These are phyloP conservation scores for Rhodotorula sp. DNA, from an alignment of 1,284 basidiomycete genomes.

Conservation along the genomic window DNA sequence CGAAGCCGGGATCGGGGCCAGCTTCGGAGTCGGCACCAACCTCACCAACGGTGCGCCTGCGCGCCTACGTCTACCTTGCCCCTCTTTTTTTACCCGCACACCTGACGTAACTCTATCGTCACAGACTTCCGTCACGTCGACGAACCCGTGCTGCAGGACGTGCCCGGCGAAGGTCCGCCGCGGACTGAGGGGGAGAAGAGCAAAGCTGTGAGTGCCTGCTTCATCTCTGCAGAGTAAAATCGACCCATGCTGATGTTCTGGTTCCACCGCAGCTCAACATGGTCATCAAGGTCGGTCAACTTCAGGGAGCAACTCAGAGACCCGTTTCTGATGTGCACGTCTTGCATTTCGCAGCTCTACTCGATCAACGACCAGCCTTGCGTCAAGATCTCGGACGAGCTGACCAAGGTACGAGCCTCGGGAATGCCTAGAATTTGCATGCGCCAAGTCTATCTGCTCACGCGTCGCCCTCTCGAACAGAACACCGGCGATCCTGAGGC, in stretches of 20 bases:
- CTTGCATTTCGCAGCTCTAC: conserved; percentile 61
- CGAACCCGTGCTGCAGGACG: conserved; percentile 19
- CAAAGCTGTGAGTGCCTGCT: conserved; percentile 18
- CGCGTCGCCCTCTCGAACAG: conserved; percentile 31
- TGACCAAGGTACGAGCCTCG: conserved; percentile 64
- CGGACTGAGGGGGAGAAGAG: conserved; percentile 17
- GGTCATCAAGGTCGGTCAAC: conserved; percentile 47
- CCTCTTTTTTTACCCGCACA: too few species aligned
- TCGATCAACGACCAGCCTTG: conserved; percentile 70
- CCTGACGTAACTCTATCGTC: too few species aligned
- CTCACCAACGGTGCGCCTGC: conserved; percentile 67
- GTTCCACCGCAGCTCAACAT: conserved; percentile 64
- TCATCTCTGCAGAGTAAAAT: conserved; percentile 45
- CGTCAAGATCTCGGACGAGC: conserved; percentile 88
- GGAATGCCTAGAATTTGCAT: accelerated
- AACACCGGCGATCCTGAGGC: conserved; percentile 49
- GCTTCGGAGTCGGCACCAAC: conserved; percentile 88
- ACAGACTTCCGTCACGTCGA: conserved; percentile 32
- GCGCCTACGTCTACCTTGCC: background rate
- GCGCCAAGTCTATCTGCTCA: background rate
- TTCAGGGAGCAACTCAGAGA: too few species aligned
- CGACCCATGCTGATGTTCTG: too few species aligned
- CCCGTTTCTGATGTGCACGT: background rate
- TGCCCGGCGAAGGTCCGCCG: conserved; percentile 17
- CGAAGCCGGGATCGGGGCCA: conserved; percentile 69